Base-by-base conservation (phyloP, 2,329 filamentous ascomycete species). In the Aspergillus puulaauensis region DNA sequence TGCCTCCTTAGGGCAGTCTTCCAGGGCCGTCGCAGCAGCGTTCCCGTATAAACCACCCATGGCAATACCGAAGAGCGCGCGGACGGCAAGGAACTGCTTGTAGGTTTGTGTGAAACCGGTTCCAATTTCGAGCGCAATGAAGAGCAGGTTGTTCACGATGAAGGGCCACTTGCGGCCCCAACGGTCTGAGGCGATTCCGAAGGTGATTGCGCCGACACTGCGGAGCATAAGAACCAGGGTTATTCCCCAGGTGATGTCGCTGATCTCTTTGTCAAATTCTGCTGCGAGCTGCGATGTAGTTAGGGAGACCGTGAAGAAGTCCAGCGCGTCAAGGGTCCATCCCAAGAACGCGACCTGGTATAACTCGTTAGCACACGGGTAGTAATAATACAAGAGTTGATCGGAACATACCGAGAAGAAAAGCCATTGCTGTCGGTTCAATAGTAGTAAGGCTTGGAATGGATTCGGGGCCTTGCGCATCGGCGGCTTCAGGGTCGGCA, bases 31-130 rank as follows among this genome's bases (percentile, higher is more conserved):
- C 0, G 85, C 84, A 9, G 84, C 83, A 11, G 81, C 83, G 63
- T 86, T 86, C 3, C 84, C 84, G 64, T 86, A 86, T 11, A 86
- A 68, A 49, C 84, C 84, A 19, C 84, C 84, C 85, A 87, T 87
- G 6, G 85, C 85, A 65, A 87, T 83, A 19, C 85, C 85, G 62
- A 85, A 87, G 4, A 87, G 72, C 0, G 85, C 82, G 15, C 85
- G 78, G 47, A 84, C 82, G 2, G 76, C 84, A 35, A 87, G 71
- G 64, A 87, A 87, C 59, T 83, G 78, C 8, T 80, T 68, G 66
- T 86, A 86, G 2, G 81, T 86, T 8, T 80, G 70, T 60, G 79
- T 82, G 66, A 87, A 87, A 21, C 83, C 84, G 0, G 84, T 85
- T 2, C 78, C 85, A 7, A 87, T 73, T 63, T 87, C 85, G 17